Base-by-base conservation (phyloP, 495 filamentous ascomycete species). In the Bathelium albidoporum region DNA sequence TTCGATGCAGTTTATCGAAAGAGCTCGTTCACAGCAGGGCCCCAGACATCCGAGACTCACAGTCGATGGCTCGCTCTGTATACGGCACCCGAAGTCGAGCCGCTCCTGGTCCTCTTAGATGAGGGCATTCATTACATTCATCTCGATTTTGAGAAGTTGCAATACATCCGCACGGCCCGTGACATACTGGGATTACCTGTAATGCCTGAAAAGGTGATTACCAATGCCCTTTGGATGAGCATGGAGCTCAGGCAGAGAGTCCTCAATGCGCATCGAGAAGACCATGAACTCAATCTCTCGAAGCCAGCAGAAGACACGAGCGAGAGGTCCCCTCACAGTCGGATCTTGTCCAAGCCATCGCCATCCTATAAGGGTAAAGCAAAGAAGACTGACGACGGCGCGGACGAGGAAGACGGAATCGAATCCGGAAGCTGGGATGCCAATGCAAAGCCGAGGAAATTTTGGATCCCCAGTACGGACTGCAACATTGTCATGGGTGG, bases 121-220 rank as follows among this genome's bases (percentile, higher is more conserved):
- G 77, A 81, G 70, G 82, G 81, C 28, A 83, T 85, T 32, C 82
- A 85, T 70, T 85, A 84, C 65, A 73, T 83, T n/a, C 82, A 85
- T 69, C 75, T 85, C 63, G 76, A 78, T 41, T 85, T 84, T 64
- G 83, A 84, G 64, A 81, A 84, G 64, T 65, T 85, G 22, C 79
- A 84, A 64, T 79, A 78, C 69, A 82, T 85, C 62, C 75, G 75
- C 1, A 65, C 69, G 24, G 74, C 81, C 31, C 72, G 75, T 31
- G 82, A 85, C 68, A 67, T 79, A n/a, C 73, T 85, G 26, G 82
- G 81, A 14, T 65, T 82, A 24, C 78, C 78, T 12, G 75, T 83
- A 55, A 75, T 84, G 67, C 77, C 78, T 3, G 79, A 82, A 58
- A 75, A 75, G 49, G 81, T 81, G 26, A 81, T 83, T 32, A 75